Conservation (phyloP, 139 green algal genomes). For the Coelastrella sp. region DNA sequence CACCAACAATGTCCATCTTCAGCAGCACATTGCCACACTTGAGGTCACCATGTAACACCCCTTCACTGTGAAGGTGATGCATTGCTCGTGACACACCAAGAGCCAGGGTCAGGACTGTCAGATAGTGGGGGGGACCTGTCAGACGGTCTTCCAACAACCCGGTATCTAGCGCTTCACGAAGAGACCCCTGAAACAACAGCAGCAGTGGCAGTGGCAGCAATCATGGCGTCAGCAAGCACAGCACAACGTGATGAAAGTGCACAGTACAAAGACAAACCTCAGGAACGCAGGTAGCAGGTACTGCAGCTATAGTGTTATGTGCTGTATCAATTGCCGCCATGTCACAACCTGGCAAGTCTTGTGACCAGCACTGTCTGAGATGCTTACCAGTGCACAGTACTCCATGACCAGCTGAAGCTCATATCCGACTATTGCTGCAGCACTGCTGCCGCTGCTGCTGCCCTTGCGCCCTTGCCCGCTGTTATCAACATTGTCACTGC, state of each 20-base stretch:
- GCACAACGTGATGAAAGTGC: background rate
- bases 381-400: constrained; percentile 44
- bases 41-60: constrained; percentile 27
- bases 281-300: no score
- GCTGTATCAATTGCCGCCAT: no score
- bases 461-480: background rate
- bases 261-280: background rate
- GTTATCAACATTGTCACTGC: background rate
- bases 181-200: constrained; percentile 1
- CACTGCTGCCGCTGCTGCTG: background rate
- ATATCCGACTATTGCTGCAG: constrained; percentile 39
- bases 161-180: background rate
- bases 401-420: constrained; percentile 61
- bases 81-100: constrained; percentile 23
- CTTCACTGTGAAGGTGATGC: constrained; percentile 33
- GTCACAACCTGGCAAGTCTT: no score
- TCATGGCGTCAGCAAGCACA: no score
- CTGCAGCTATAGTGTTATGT: no score
- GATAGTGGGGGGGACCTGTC: background rate
- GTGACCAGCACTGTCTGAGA: background rate
- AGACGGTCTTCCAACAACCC: constrained; percentile 26
- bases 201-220: background rate
- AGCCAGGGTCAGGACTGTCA: constrained; percentile 20
- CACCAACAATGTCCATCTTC: constrained; percentile 27
- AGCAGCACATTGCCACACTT: constrained; percentile 56